Evolutionary conservation across 345 rosid species (phyloP).

Genomic region (Reutealis trisperma): DNA sequence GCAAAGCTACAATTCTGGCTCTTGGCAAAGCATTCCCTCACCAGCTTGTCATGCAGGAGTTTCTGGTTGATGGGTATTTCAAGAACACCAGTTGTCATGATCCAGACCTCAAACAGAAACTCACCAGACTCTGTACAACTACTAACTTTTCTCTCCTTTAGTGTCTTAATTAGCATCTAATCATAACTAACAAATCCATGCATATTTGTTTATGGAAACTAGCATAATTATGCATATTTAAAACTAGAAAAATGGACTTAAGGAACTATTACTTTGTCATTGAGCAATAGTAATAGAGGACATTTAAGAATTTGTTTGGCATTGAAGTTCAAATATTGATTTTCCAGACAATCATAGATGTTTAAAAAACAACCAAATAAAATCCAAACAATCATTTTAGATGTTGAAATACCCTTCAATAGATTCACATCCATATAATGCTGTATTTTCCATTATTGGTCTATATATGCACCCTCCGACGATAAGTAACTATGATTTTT

Average conservation of each 20-base stretch:
- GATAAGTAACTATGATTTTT: background rate
- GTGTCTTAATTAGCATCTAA: constrained; percentile 3
- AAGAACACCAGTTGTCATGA: constrained; percentile 88
- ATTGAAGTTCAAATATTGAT: too few relatives aligned
- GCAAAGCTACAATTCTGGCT: constrained; percentile 85
- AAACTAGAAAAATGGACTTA: background rate
- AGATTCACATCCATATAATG: too few relatives aligned
- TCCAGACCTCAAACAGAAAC: constrained; percentile 85
- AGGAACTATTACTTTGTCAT: background rate
- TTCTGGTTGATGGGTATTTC: constrained; percentile 89
- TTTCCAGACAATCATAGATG: too few relatives aligned
- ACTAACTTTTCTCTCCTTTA: constrained; percentile 9
- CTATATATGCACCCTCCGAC: background rate
- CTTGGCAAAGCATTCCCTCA: constrained; percentile 93
- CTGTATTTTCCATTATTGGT: too few relatives aligned
- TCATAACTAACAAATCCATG: background rate
- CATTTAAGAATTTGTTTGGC: too few relatives aligned
- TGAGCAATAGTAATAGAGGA: too few relatives aligned
- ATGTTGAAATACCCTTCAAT: too few relatives aligned
- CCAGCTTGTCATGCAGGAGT: constrained; percentile 96
- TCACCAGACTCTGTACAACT: constrained; percentile 73
- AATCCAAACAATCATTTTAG: too few relatives aligned
- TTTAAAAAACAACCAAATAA: too few relatives aligned
- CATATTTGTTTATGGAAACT: background rate
- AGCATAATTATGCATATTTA: too few relatives aligned